phyloP scores from a whole-genome alignment of 2,329 filamentous ascomycete genomes.

The Hymenoscyphus albidus region DNA sequence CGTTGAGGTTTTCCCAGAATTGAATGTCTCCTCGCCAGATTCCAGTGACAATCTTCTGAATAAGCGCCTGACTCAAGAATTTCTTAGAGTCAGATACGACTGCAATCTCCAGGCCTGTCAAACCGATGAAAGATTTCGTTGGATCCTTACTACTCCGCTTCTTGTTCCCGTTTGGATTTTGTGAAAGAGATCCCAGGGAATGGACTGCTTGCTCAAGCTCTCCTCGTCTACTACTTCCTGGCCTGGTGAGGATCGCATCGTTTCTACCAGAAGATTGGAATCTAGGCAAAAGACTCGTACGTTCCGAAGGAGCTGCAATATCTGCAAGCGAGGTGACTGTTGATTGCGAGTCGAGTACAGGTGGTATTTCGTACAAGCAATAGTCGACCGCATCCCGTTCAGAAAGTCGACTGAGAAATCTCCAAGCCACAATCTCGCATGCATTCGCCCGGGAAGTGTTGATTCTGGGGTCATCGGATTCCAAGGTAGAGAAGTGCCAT shows the following conservation, averaged over 20 bases:
- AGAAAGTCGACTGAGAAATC: slow-evolving; percentile 67
- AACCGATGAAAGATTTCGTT: slow-evolving; percentile 67
- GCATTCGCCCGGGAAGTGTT: slow-evolving; percentile 66
- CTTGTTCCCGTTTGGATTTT: slow-evolving; percentile 35
- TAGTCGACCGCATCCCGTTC: slow-evolving; percentile 71
- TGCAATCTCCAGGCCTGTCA: slow-evolving; percentile 86
- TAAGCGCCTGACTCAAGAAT: slow-evolving; percentile 74
- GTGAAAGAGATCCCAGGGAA: slow-evolving; percentile 40
- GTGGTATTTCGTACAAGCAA: slow-evolving; percentile 68
- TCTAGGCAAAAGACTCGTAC: slow-evolving; percentile 31
- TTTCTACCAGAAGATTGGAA: slow-evolving; percentile 22
- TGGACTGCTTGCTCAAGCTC: slow-evolving; percentile 49
- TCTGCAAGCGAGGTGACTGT: slow-evolving; percentile 6
- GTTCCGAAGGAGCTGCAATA: slow-evolving; percentile 22
- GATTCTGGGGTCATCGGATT: slow-evolving; percentile 58
- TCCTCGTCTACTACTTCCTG: slow-evolving; percentile 26
- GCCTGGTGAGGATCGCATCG: slow-evolving; percentile 16
- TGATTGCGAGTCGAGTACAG: not conserved
- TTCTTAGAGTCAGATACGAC: slow-evolving; percentile 78
- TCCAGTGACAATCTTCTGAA: slow-evolving; percentile 78
- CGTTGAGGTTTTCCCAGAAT: slow-evolving; percentile 78
- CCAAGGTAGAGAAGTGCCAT: slow-evolving; percentile 65
- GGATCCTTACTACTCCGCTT: slow-evolving; percentile 56
- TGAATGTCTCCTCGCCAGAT: slow-evolving; percentile 86
- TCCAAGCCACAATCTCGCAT: slow-evolving; percentile 79